Base-by-base conservation (phyloP, 2,329 filamentous ascomycete species). In the Penicillium sp. region DNA sequence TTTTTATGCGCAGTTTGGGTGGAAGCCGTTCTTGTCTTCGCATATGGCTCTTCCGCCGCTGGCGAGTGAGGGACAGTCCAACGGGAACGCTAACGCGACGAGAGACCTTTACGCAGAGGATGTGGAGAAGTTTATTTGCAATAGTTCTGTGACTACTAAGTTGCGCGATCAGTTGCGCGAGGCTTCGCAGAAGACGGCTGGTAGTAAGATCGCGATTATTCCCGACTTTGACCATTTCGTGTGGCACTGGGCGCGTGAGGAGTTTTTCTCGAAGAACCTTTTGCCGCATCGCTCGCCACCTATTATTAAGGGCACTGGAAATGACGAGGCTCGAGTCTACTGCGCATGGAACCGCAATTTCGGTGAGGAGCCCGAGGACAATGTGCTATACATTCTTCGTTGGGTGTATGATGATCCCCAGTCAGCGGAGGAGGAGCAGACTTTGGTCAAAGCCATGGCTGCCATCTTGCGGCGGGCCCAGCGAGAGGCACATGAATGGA, bases 171-270 rank as follows among this genome's bases (percentile, higher is more conserved):
- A 86, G 25, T 74, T 96, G 54, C 81, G 83, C 11, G 70, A 74
- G 13, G 78, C 79, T 10, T 77, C 60, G 66, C 66, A 67, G 67
- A 69, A 67, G 65, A 67, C 71, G 68, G 67, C 62, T 69, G 76
- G 57, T 78, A 81, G 69, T 62, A 83, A 79, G 14, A 83, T 95
- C 42, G 89, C 91, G 42, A 77, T 93, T 60, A 65, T 86, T 48
- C 90, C 91, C 0, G 85, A 91, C 66, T 74, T 84, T 58, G 83
- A 88, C 55, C 85, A 86, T 7, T 82, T 92, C 63, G 76, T 82
- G 59, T 96, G 91, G 91, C 88, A 93, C 73, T 85, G 91, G 72
- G 85, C 87, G 57, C 86, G 93, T 49, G 92, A 96, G 75, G 87
- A 92, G 50, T 95, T 90, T 72, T 88, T 93, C 68, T 84, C 83